Evolutionary conservation across 768 basidiomycete species (phyloP).

Genomic region (Mrakia gelida): DNA sequence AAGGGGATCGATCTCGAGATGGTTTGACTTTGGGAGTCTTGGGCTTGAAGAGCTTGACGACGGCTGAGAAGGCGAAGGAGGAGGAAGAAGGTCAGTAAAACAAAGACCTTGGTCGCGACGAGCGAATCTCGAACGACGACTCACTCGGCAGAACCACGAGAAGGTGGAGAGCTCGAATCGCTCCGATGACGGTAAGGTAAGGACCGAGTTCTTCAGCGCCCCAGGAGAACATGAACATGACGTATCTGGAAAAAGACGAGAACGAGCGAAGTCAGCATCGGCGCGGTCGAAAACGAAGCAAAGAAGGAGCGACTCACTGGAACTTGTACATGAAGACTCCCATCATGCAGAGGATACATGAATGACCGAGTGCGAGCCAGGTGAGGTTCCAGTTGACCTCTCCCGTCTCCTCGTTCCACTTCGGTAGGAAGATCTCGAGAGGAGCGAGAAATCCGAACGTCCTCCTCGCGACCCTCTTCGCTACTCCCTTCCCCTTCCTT

Average conservation of each 20-base stretch:
- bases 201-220: conserved; percentile 16
- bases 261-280: conserved; percentile 28
- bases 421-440: conserved; percentile 58
- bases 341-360: conserved; percentile 54
- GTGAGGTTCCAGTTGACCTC: conserved; percentile 63
- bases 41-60: conserved; percentile 56
- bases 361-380: conserved; percentile 56
- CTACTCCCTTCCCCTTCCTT: conserved; percentile 38
- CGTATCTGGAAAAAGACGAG: conserved; percentile 55
- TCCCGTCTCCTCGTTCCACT: conserved; percentile 39
- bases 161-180: conserved; percentile 56
- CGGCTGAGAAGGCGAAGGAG: conserved; percentile 45
- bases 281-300: conserved; percentile 1
- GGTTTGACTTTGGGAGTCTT: conserved; percentile 33
- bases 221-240: conserved; percentile 55
- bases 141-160: conserved; percentile 60
- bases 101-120: neutral
- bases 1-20: neutral
- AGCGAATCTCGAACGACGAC: conserved; percentile 33
- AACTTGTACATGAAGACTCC: conserved; percentile 58
- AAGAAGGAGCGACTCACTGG: conserved; percentile 59
- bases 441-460: conserved; percentile 57
- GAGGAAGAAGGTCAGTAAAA: neutral
- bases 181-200: conserved; percentile 51
- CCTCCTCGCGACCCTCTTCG: conserved; percentile 43